A percentile compares a stretch with the other conserved stretches of the same genome.
Conservation (phyloP, 768 basidiomycete species). For the Tricholoma flavovirens region DNA sequence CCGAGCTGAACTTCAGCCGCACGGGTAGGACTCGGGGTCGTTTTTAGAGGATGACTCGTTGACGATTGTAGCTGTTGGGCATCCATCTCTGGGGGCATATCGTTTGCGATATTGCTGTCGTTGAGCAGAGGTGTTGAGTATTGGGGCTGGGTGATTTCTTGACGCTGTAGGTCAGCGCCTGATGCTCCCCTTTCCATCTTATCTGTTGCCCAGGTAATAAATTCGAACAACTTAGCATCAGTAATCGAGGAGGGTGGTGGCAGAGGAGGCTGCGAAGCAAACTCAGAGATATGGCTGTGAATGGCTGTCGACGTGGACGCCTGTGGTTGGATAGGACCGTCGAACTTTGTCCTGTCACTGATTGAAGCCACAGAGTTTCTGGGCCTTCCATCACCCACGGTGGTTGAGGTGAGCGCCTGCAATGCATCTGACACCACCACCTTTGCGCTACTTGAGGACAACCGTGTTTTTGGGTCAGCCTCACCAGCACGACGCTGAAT, state of each 20-base stretch:
- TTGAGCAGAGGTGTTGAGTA: neutral
- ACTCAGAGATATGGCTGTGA: neutral
- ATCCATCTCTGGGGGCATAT: neutral
- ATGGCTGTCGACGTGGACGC: neutral
- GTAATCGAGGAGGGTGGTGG: neutral
- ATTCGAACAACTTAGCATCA: neutral
- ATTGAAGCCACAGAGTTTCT: neutral
- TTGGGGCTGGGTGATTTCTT: neutral
- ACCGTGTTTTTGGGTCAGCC: neutral
- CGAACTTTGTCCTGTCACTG: neutral
- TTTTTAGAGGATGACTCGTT: too few species aligned
- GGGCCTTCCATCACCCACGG: neutral
- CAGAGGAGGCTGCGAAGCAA: neutral
- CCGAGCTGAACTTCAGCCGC: neutral
- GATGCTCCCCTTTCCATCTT: neutral
- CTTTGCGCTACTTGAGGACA: neutral
- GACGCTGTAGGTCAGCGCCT: too few species aligned
- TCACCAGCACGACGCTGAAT: neutral
- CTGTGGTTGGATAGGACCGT: neutral
- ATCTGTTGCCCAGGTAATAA: neutral
- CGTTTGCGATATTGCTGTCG: neutral
- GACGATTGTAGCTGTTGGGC: too few species aligned
- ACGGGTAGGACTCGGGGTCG: neutral
- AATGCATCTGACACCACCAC: neutral
- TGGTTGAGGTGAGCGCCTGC: neutral